Percentiles rank a stretch among this genome's conserved stretches.
These are phyloP conservation scores for Plasmodium cynomolgi DNA, from an alignment of 169 alveolate species.

Conservation along the genomic window DNA sequence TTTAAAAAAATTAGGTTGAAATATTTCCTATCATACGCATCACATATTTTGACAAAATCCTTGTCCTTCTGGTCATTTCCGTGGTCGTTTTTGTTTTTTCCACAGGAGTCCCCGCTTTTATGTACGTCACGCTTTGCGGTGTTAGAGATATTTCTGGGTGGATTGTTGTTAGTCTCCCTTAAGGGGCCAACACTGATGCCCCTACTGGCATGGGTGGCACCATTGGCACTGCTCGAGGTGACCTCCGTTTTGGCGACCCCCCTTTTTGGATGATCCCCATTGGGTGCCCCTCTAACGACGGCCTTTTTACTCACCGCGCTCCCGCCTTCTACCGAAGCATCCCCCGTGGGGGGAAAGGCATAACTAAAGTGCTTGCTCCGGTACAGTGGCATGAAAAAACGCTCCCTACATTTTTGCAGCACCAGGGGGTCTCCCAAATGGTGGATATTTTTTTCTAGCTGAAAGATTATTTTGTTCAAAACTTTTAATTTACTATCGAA, in stretches of 20 bases:
- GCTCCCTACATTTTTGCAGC: constrained; percentile 27
- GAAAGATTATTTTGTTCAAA: constrained; percentile 38
- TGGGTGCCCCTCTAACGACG: neutral
- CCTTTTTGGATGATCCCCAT: neutral
- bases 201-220: neutral
- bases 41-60: constrained; percentile 51
- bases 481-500: constrained; percentile 40
- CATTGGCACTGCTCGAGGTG: neutral
- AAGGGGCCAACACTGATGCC: neutral
- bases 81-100: neutral
- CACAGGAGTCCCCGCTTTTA: neutral
- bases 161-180: neutral
- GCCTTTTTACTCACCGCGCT: neutral
- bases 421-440: constrained; percentile 31
- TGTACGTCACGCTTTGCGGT: neutral
- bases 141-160: neutral
- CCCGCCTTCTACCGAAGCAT: neutral
- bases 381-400: constrained; percentile 41
- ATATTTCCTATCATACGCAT: constrained; percentile 53
- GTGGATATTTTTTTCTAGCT: constrained; percentile 41
- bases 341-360: neutral
- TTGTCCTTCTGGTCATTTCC: neutral
- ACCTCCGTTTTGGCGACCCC: neutral
- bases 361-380: constrained; percentile 4
- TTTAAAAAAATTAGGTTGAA: constrained; percentile 53